Evolutionary conservation across 495 filamentous ascomycete genomes (phyloP).

Genomic region (Xylaria flabelliformis): DNA sequence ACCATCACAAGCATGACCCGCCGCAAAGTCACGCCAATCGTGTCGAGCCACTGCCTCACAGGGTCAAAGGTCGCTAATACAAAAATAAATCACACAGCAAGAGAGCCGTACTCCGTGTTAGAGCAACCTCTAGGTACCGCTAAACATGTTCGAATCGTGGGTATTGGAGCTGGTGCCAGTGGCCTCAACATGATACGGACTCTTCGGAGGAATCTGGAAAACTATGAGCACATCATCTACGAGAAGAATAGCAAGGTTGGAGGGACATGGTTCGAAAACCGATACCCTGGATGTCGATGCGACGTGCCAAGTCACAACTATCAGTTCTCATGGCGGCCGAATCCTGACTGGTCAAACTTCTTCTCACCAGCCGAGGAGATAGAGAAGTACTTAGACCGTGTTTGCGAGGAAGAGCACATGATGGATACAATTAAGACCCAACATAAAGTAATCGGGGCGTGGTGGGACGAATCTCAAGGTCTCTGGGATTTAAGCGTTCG

Average conservation of each 20-base stretch:
- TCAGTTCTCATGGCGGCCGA: conserved; percentile 62
- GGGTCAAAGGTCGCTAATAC: conserved; percentile 28
- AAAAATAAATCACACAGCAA: conserved; percentile 20
- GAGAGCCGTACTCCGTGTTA: conserved; percentile 42
- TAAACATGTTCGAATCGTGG: conserved; percentile 54
- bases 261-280: conserved; percentile 66
- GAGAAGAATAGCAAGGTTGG: conserved; percentile 78
- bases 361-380: conserved; percentile 66
- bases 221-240: conserved; percentile 68
- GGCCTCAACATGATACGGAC: conserved; percentile 56
- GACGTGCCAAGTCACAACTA: conserved; percentile 64
- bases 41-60: conserved; percentile 19
- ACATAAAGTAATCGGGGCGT: conserved; percentile 47
- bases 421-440: conserved; percentile 54
- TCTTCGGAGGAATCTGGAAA: conserved; percentile 47
- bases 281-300: conserved; percentile 62
- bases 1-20: conserved; percentile 37
- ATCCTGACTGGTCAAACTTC: conserved; percentile 65
- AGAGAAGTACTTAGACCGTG: conserved; percentile 59
- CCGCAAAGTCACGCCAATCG: conserved; percentile 28
- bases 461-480: conserved; percentile 50
- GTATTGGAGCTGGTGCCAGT: conserved; percentile 57
- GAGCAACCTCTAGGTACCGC: conserved; percentile 53
- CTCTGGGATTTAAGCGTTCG: conserved; percentile 59
- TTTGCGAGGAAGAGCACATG: conserved; percentile 64